A percentile compares a stretch with the other conserved stretches of the same genome.
Evolutionary conservation across 768 basidiomycete genomes (phyloP).

Genomic region (Xanthoconium stramineum): DNA sequence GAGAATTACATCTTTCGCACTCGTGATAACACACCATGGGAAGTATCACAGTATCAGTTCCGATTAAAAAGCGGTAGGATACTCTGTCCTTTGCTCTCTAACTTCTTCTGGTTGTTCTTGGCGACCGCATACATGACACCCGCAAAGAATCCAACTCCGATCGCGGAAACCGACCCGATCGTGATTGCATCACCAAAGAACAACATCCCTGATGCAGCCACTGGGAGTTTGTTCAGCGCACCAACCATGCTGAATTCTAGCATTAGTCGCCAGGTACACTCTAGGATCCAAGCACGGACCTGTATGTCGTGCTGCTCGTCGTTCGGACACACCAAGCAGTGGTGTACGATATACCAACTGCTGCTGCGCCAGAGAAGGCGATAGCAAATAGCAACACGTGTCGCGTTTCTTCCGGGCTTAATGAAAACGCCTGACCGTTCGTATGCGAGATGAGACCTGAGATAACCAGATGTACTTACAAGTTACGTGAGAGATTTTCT

Average conservation of each 20-base stretch:
- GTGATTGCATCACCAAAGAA: slow-evolving; percentile 94
- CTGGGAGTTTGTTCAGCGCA: slow-evolving; percentile 94
- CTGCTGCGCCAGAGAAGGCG: slow-evolving; percentile 94
- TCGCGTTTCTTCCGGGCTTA: slow-evolving; percentile 80
- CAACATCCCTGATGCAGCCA: slow-evolving; percentile 97
- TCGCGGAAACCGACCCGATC: slow-evolving; percentile 82
- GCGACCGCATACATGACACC: slow-evolving; percentile 91
- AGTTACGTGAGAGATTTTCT: slow-evolving; percentile 75
- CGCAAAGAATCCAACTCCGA: slow-evolving; percentile 86
- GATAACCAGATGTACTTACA: slow-evolving; percentile 56
- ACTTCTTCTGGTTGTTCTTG: slow-evolving; percentile 88
- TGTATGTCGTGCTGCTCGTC: slow-evolving; percentile 98
- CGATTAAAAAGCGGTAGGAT: slow-evolving; percentile 65
- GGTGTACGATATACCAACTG: slow-evolving; percentile 96
- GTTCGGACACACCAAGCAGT: slow-evolving; percentile 98
- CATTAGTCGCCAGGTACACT: slow-evolving; percentile 6
- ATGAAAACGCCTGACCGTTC: not conserved
- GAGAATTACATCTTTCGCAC: not conserved
- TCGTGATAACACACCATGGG: not conserved
- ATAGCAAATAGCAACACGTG: slow-evolving; percentile 81
- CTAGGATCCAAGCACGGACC: slow-evolving; percentile 41
- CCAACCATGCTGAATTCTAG: slow-evolving; percentile 78
- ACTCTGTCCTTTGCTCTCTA: slow-evolving; percentile 55
- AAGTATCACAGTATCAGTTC: slow-evolving; percentile 32
- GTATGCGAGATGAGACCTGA: not conserved